Evolutionary conservation across 2,329 filamentous ascomycete genomes (phyloP), one percentile per base, ranked within the genome.

Genomic region (Pseudogymnoascus sp.): DNA sequence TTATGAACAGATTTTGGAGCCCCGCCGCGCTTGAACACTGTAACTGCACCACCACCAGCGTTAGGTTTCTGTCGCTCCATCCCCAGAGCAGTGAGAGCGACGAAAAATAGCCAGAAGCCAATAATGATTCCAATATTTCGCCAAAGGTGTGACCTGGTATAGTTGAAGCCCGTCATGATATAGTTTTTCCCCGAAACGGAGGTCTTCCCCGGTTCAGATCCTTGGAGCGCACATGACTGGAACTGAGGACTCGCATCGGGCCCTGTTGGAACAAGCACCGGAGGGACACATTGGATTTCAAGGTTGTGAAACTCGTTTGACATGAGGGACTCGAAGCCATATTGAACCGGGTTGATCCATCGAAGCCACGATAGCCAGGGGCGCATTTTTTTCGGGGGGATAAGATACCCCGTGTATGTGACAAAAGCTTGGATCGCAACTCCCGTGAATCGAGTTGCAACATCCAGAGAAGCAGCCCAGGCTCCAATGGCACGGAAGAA

Each of bases 401-500:
- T 83, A 2, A 82, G 72, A 66, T 83, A 85, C 10, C 79, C 80
- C 72, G 68, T 68, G 61, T 68, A 72, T 31, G 70, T 70, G 31
- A 72, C 56, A n/a, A 72, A 61, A 2, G 68, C 88, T 91, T 95
- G 75, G 62, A 88, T 81, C 64, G 85, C 82, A 72, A 92, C 90
- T 65, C 87, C 89, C 17, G 88, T 91, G 73, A 85, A 86, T 23
- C 60, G 21, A 31, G 62, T 64, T 23, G 64, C 61, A 21, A 63
- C 29, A 23, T 71, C 19, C n/a, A 88, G 77, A 0, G 89, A 90
- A 59, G 89, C 82, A 3, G 91, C 92, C 1, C 88, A 77, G 0
- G 89, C 87, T n/a, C 83, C 91, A 67, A 96, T 90, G 6, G 86
- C 88, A 60, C 91, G 84, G 83, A 96, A 96, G 66, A 93, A 82